Conservation (phyloP, 139 green algal genomes). For the Diplosphaera chodatii region DNA sequence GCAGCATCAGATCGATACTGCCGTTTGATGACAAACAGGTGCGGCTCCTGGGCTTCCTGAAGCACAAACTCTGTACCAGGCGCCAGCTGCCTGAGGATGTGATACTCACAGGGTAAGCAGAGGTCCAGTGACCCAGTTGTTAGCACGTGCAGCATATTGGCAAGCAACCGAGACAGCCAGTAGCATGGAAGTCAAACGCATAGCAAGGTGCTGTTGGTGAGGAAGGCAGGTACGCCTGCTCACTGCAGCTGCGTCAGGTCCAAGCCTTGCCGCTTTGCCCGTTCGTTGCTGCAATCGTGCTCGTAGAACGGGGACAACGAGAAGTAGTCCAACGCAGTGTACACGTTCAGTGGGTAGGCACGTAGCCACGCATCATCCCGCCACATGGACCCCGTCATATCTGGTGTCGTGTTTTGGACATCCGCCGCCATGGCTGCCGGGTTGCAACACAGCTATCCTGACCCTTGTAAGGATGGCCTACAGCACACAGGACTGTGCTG, state of each 20-base stretch:
- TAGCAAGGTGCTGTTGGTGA: too few species aligned
- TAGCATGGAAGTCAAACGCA: too few species aligned
- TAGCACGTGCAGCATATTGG: too few species aligned
- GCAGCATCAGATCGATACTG: slow-evolving; percentile 33
- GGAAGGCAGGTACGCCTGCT: too few species aligned
- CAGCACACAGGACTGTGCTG: too few species aligned
- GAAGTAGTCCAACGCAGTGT: slow-evolving; percentile 76
- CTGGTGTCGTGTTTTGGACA: background rate
- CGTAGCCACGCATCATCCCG: slow-evolving; percentile 41
- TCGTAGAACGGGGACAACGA: slow-evolving; percentile 78
- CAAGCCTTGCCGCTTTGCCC: slow-evolving; percentile 29
- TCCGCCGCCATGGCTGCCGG: background rate
- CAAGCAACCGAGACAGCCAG: too few species aligned
- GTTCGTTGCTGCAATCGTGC: slow-evolving; percentile 63
- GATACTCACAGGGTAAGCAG: too few species aligned
- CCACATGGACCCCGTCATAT: slow-evolving; percentile 30
- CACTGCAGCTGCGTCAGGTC: slow-evolving; percentile 23
- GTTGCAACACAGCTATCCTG: too few species aligned
- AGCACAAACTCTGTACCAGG: slow-evolving; percentile 68
- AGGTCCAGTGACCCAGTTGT: too few species aligned
- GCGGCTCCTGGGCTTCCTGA: slow-evolving; percentile 49
- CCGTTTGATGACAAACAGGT: slow-evolving; percentile 83
- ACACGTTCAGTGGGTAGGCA: slow-evolving; percentile 38
- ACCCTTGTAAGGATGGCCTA: too few species aligned
- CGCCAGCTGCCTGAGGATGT: slow-evolving; percentile 4